Percentiles rank a stretch among this genome's conserved stretches.
phyloP scores from a whole-genome alignment of 352 stramenopile genomes.

The Phytophthora idaei region DNA sequence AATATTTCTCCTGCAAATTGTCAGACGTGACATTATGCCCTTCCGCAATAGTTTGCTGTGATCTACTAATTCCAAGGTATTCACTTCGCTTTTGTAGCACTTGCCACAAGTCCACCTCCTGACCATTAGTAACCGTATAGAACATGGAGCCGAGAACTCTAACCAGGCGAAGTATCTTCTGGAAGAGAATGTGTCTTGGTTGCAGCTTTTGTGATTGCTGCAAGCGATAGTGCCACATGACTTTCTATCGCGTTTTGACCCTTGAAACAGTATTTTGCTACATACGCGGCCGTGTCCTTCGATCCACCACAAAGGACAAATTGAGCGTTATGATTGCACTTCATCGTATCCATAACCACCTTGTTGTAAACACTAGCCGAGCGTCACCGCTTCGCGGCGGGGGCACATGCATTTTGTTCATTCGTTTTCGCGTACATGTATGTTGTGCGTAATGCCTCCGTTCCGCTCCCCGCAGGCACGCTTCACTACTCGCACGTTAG shows the following conservation, averaged over 20 bases:
- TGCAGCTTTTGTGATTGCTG: constrained; percentile 19
- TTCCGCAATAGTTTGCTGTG: not conserved
- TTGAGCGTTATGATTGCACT: constrained; percentile 38
- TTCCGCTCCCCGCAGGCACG: too few species aligned
- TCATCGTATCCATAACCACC: constrained; percentile 14
- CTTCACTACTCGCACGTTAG: too few species aligned
- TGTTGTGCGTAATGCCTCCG: too few species aligned
- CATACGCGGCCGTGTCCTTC: constrained; percentile 27
- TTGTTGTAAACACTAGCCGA: constrained; percentile 31
- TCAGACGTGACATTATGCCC: not conserved
- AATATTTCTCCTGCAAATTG: constrained; percentile 17
- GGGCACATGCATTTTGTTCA: not conserved
- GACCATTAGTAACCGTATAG: constrained; percentile 18
- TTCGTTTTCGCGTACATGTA: not conserved
- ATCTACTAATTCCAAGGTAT: not conserved
- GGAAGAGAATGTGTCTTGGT: constrained; percentile 6
- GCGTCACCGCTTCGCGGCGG: too few species aligned
- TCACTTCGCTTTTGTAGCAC: not conserved
- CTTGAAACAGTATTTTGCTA: constrained; percentile 38
- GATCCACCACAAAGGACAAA: constrained; percentile 17
- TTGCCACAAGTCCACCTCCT: constrained; percentile 16
- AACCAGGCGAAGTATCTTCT: constrained; percentile 1
- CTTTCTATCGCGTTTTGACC: constrained; percentile 33
- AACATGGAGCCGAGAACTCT: constrained; percentile 25
- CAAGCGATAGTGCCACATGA: constrained; percentile 9